Conservation (phyloP, 805 yeast species). For the Teunomyces atbi region DNA sequence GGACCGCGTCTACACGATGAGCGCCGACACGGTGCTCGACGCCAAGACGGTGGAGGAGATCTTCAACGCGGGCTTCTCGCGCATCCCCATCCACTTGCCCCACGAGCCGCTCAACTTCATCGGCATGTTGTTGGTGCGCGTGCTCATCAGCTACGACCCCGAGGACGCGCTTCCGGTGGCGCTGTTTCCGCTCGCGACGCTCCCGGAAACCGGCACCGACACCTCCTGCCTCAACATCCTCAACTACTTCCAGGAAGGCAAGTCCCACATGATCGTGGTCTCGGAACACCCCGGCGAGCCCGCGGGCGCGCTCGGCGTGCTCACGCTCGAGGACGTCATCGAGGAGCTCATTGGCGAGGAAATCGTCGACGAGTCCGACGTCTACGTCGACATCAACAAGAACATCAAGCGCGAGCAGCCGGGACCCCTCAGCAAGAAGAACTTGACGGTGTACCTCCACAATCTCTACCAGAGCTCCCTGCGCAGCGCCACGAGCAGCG, state of each 20-base stretch:
- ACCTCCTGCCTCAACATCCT: constrained; percentile 92
- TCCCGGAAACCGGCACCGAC: constrained; percentile 89
- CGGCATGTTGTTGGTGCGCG: constrained; percentile 92
- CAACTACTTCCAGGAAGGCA: constrained; percentile 96
- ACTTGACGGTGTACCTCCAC: constrained; percentile 67
- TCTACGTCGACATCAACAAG: constrained; percentile 84
- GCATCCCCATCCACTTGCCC: constrained; percentile 92
- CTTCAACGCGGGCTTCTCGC: constrained; percentile 88
- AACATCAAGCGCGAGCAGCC: constrained; percentile 77
- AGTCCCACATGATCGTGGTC: constrained; percentile 95
- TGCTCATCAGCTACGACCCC: constrained; percentile 92
- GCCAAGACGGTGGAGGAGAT: constrained; percentile 85
- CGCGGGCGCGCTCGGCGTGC: constrained; percentile 83
- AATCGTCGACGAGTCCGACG: constrained; percentile 94
- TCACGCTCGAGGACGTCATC: constrained; percentile 95
- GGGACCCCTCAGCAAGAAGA: constrained; percentile 70
- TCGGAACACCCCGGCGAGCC: constrained; percentile 81
- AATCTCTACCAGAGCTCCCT: constrained; percentile 48
- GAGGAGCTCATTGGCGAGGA: constrained; percentile 98
- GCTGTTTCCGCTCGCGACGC: constrained; percentile 89
- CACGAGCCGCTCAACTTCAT: constrained; percentile 86
- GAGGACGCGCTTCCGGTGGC: constrained; percentile 93
- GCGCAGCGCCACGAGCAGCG: constrained; percentile 42
- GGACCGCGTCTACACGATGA: constrained; percentile 82
- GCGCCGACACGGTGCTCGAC: constrained; percentile 78